phyloP scores from a whole-genome alignment of 2,329 filamentous ascomycete species.

The Aschersonia sp. region DNA sequence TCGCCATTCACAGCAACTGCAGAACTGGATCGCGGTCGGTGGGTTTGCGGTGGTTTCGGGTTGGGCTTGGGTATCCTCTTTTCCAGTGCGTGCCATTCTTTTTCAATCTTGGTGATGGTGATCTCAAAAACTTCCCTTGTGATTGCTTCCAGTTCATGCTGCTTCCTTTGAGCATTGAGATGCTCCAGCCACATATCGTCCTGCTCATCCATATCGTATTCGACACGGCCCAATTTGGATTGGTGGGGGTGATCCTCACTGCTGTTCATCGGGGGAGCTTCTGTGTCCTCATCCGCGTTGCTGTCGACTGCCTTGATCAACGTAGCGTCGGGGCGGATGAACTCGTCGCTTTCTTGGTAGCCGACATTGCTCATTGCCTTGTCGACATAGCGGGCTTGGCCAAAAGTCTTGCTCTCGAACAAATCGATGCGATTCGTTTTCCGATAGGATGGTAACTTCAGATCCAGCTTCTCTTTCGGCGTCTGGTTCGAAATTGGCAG shows the following conservation, averaged over 20 bases:
- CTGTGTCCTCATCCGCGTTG: slow-evolving; percentile 43
- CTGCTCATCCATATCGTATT: slow-evolving; percentile 99
- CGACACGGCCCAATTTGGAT: slow-evolving; percentile 59
- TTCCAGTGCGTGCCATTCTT: slow-evolving; percentile 93
- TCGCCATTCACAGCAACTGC: slow-evolving; percentile 94
- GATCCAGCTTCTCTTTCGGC: slow-evolving; percentile 62
- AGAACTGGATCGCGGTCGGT: slow-evolving; percentile 81
- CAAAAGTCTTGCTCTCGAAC: slow-evolving; percentile 73
- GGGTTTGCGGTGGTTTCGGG: slow-evolving; percentile 88
- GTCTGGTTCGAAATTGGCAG: slow-evolving; percentile 68
- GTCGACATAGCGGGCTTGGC: slow-evolving; percentile 83
- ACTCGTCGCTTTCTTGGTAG: slow-evolving; percentile 90
- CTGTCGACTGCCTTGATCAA: slow-evolving; percentile 50
- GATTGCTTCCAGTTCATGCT: slow-evolving; percentile 63
- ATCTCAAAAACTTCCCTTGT: slow-evolving; percentile 94
- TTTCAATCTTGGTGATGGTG: slow-evolving; percentile 96
- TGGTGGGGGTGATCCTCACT: slow-evolving; percentile 16
- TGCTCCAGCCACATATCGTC: slow-evolving; percentile 91
- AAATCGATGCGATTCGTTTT: slow-evolving; percentile 65
- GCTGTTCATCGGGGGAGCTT: slow-evolving; percentile 21
- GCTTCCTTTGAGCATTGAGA: slow-evolving; percentile 63
- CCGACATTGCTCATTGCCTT: slow-evolving; percentile 92
- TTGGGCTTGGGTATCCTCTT: slow-evolving; percentile 95
- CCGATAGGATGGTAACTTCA: slow-evolving; percentile 62
- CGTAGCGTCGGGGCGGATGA: slow-evolving; percentile 59